These are phyloP conservation scores for Onygena corvina DNA, from an alignment of 2,329 filamentous ascomycete genomes.

Conservation along the genomic window DNA sequence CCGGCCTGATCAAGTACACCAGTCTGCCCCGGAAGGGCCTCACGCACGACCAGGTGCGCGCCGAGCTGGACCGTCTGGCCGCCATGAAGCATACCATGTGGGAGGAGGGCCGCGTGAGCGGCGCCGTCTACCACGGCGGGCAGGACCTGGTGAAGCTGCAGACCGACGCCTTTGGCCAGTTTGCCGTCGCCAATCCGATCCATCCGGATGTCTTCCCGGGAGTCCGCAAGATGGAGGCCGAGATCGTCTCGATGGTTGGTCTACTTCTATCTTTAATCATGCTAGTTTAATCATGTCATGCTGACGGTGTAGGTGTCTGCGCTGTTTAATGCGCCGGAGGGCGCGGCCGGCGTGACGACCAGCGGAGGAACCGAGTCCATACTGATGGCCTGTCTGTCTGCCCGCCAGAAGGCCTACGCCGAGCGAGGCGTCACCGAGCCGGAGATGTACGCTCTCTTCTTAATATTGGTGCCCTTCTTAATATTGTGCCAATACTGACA, in stretches of 20 bases:
- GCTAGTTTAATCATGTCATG: neutral
- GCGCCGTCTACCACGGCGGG: constrained; percentile 92
- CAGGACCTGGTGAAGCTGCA: constrained; percentile 70
- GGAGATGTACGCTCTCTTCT: constrained; percentile 59
- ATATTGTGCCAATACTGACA: neutral
- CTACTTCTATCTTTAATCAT: constrained; percentile 7
- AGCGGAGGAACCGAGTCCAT: constrained; percentile 94
- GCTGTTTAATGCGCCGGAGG: constrained; percentile 80
- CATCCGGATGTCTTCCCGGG: constrained; percentile 97
- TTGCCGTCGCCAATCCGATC: constrained; percentile 91
- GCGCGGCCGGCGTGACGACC: constrained; percentile 76
- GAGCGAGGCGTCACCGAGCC: constrained; percentile 85
- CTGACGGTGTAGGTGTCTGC: constrained; percentile 44
- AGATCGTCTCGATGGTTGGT: constrained; percentile 83
- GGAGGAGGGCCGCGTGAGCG: constrained; percentile 91
- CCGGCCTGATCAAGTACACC: constrained; percentile 59
- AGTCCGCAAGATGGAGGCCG: constrained; percentile 97
- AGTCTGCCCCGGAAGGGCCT: constrained; percentile 73
- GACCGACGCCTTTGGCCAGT: constrained; percentile 83
- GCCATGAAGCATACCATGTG: constrained; percentile 88
- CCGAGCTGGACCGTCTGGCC: constrained; percentile 66
- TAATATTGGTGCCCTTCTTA: neutral
- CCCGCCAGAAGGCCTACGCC: constrained; percentile 72
- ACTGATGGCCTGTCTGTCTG: constrained; percentile 83
- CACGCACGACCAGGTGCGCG: constrained; percentile 62